These are phyloP conservation scores for Planoprotostelium fungivorum DNA, from an alignment of 78 protist genomes.

Conservation along the genomic window DNA sequence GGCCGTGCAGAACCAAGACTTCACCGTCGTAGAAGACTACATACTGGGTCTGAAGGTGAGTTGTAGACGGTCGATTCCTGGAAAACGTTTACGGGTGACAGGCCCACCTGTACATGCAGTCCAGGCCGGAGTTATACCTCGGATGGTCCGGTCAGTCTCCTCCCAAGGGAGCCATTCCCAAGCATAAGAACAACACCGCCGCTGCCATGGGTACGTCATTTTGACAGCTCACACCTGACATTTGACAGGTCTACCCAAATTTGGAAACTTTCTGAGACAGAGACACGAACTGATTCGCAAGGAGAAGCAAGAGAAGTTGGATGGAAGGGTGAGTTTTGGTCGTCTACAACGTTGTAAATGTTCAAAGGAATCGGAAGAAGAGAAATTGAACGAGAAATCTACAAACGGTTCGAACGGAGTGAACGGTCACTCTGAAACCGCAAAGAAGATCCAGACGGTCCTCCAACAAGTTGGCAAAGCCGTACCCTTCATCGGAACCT, in stretches of 20 bases:
- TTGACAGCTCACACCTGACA: not conserved
- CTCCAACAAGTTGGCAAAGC: constrained; percentile 63
- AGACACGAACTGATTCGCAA: constrained; percentile 16
- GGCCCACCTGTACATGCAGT: constrained; percentile 78
- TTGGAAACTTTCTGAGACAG: constrained; percentile 37
- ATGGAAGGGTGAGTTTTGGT: not conserved
- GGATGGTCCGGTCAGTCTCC: constrained; percentile 88
- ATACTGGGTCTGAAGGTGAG: constrained; percentile 80
- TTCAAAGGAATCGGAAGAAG: too few relatives aligned
- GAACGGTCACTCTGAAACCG: too few relatives aligned
- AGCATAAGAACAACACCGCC: constrained; percentile 22
- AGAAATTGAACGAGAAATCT: too few relatives aligned
- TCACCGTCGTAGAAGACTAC: constrained; percentile 91
- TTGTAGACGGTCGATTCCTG: not conserved
- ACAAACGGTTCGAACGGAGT: too few relatives aligned
- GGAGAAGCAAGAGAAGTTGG: not conserved
- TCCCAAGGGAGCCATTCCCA: constrained; percentile 30
- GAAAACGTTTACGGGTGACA: not conserved
- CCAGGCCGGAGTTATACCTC: constrained; percentile 68
- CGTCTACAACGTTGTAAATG: too few relatives aligned
- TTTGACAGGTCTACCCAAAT: constrained; percentile 21
- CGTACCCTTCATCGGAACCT: constrained; percentile 69
- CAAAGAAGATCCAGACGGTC: constrained; percentile 11
- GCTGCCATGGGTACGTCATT: constrained; percentile 5
- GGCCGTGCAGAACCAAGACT: constrained; percentile 93